Evolutionary conservation across 306 rosid genomes (phyloP), one percentile per base, ranked within the genome.

Genomic region (Hippophae gyantsensis): DNA sequence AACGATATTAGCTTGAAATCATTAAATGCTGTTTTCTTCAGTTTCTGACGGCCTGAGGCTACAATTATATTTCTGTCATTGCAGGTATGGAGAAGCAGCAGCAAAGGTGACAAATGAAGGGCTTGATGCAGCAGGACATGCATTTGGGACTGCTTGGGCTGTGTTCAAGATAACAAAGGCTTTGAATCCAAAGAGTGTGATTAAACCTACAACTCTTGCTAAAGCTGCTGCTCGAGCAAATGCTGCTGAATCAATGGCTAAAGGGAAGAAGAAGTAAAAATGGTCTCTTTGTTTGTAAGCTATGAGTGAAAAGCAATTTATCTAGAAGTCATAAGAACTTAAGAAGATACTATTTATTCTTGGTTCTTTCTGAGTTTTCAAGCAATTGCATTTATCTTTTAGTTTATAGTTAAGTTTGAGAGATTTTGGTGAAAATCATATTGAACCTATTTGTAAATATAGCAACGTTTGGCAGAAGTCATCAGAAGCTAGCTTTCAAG

Each of bases 81-180:
- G 64, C 58, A 90, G 97, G 70, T 90, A 84, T 56, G 97, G 97
- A 69, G 90, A 84, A 56, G 55, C 80, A 75, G 94, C 95, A 32
- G 90, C 54, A 0, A 6, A 72, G 64, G 85, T 60, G 18, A 84
- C 95, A n/a, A 84, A 81, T 52, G 89, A 82, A 78, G 97, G 97
- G 5, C 64, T 90, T 32, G 90, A 54, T 1, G 94, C 97, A 0
- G 95, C 97, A 55, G 97, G 97, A 52, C 78, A 86, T 65, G 97
- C 89, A 1, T 27, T 90, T 40, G 97, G 97, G 61, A 73, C 90
- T 7, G 97, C 94, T 5, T 90, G 94, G 97, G 84, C 97, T 0
- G 97, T 86, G 26, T 86, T 86, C 65, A 90, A 90, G 72, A 69
- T 90, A 10, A 79, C 94, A 10, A 86, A 81, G 47, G 97, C 95